Evolutionary conservation across 164 flowering plant genomes (phyloP).

Genomic region (Chimonanthus praecox): DNA sequence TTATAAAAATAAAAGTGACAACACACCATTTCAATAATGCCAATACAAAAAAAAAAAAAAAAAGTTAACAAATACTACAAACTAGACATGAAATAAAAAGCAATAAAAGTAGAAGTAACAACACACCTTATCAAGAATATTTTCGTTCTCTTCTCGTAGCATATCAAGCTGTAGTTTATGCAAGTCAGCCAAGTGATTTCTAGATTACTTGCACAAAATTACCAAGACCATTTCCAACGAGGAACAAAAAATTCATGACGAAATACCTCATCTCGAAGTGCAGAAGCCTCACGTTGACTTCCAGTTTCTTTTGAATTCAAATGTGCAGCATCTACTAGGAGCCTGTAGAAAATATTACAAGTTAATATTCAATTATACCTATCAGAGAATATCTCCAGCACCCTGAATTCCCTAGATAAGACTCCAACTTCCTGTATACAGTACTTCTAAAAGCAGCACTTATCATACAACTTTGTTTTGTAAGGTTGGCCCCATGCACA

Average conservation of each 20-base stretch:
- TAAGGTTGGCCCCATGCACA: not conserved
- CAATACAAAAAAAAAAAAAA: not conserved
- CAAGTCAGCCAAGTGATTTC: not conserved
- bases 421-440: not conserved
- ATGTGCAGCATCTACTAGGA: slow-evolving; percentile 37
- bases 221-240: not conserved
- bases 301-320: slow-evolving; percentile 38
- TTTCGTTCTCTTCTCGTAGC: slow-evolving; percentile 92
- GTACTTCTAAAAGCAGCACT: not conserved
- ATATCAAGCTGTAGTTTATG: slow-evolving; percentile 79
- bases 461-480: not conserved
- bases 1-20: no score
- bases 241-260: not conserved
- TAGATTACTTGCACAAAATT: not conserved
- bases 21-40: not conserved
- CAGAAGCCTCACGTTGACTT: slow-evolving; percentile 66
- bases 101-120: not conserved
- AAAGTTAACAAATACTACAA: not conserved
- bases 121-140: slow-evolving; percentile 68
- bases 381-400: not conserved
- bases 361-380: not conserved
- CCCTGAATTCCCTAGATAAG: not conserved
- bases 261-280: slow-evolving; percentile 81
- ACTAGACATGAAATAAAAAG: not conserved
- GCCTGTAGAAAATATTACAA: slow-evolving; percentile 22